Percentiles rank a stretch among this genome's conserved stretches.
phyloP scores from a whole-genome alignment of 495 filamentous ascomycete genomes.

The Xeromyces bisporus region DNA sequence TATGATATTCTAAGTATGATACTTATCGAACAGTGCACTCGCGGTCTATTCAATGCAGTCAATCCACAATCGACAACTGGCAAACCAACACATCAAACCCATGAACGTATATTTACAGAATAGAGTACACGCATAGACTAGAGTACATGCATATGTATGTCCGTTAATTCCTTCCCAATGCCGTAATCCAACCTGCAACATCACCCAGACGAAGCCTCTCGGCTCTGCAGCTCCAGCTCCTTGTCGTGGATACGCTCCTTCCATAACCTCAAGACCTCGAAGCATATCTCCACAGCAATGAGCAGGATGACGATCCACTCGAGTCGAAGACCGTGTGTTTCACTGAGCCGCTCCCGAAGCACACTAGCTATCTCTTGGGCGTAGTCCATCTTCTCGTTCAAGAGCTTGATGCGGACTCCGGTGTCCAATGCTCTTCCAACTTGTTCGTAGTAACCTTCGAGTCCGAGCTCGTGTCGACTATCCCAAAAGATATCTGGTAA shows the following conservation, averaged over 20 bases:
- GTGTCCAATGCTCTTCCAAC: constrained; percentile 83
- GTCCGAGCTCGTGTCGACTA: constrained; percentile 62
- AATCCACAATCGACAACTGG: no score
- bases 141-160: no score
- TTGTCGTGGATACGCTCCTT: constrained; percentile 33
- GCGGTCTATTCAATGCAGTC: no score
- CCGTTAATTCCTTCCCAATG: no score
- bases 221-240: no score
- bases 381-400: constrained; percentile 97
- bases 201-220: no score
- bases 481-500: constrained; percentile 97
- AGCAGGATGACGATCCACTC: constrained; percentile 96
- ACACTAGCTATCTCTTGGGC: constrained; percentile 89
- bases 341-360: constrained; percentile 71
- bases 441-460: constrained; percentile 88
- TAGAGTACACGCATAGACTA: no score
- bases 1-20: no score
- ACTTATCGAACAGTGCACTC: no score
- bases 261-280: constrained; percentile 46
- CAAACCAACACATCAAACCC: no score
- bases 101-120: no score
- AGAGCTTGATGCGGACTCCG: constrained; percentile 72
- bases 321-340: constrained; percentile 70
- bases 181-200: no score
- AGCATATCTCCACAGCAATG: constrained; percentile 77